A percentile compares a stretch with the other conserved stretches of the same genome.
phyloP scores from a whole-genome alignment of 805 yeast species.

The Yamadazyma nakazawae region DNA sequence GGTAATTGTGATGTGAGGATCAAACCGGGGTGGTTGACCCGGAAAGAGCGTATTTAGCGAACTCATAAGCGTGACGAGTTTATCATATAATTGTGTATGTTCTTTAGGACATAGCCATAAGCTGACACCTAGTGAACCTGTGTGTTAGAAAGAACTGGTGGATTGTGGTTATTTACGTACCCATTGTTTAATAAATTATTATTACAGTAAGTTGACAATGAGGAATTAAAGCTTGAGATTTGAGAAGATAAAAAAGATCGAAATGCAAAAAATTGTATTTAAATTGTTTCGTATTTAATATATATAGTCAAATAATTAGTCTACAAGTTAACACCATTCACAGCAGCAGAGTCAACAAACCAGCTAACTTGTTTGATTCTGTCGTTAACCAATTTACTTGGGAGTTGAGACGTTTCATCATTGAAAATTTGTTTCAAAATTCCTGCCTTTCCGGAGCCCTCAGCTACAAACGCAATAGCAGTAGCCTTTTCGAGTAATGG shows the following conservation, averaged over 20 bases:
- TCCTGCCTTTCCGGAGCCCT: conserved; percentile 80
- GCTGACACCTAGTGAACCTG: conserved; percentile 32
- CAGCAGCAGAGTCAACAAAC: conserved; percentile 83
- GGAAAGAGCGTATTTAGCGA: conserved; percentile 70
- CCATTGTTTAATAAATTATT: neutral
- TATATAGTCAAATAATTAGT: neutral
- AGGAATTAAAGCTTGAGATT: neutral
- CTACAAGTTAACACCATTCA: conserved; percentile 52
- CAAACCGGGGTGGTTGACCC: conserved; percentile 59
- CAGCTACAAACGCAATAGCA: conserved; percentile 77
- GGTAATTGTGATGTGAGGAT: conserved; percentile 76
- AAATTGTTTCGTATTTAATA: neutral
- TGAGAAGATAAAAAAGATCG: neutral
- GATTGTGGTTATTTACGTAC: conserved; percentile 1
- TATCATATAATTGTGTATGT: conserved; percentile 52
- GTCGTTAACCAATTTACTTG: conserved; percentile 72
- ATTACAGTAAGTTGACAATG: neutral
- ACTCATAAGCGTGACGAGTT: conserved; percentile 55
- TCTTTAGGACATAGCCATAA: conserved; percentile 74
- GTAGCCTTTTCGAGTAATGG: conserved; percentile 60
- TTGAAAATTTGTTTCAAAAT: conserved; percentile 70
- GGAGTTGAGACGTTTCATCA: conserved; percentile 48
- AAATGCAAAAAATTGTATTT: neutral
- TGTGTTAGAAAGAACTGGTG: conserved; percentile 5
- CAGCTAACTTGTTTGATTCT: conserved; percentile 59